Evolutionary conservation across 768 basidiomycete species (phyloP), one percentile per base, ranked within the genome.

Genomic region (Paxillus rubicundulus): DNA sequence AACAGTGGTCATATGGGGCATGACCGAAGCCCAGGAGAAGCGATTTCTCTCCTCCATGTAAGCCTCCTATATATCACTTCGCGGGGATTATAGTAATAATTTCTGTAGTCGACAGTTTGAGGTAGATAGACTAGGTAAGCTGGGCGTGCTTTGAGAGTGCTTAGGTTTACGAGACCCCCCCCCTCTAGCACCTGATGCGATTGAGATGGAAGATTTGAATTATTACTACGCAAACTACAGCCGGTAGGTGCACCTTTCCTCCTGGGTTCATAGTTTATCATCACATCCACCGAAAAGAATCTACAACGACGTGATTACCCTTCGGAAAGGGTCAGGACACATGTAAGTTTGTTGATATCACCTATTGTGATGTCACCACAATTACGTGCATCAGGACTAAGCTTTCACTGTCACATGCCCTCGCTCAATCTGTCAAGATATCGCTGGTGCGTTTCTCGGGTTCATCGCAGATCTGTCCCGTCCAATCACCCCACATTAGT

Each of bases 141-240:
- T 21, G 13, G 28, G 13, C 37, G 38, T 56, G 13, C 20, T 40
- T n/a, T 14, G 53, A 40, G 33, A n/a, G 42, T 42, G 24, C 28
- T 33, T 45, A 33, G 44, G 38, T 28, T 49, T 57, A 41, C 18
- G 39, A 52, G 27, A 37, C 17, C 44, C 18, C 17, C 44, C 18
- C 47, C 49, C 46, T 49, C n/a, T 56, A 92, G 92, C 86, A 33
- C 76, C 87, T n/a, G 88, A 95, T 30, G 87, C 89, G 56, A 77
- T 94, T 24, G 94, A 98, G 70, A 94, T 92, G 89, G 95, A 98
- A 75, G 95, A 98, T 65, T 74, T 98, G 32, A 96, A 96, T 72
- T 97, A 86, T 69, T 98, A 98, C 64, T 95, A 95, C 65, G 95
- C 95, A 7, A 93, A 94, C 63, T 98, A 98, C 66, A 95, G 92